These are phyloP conservation scores for Trichomonascaceae sp. DNA, from an alignment of 1,139 yeast genomes.

Conservation along the genomic window DNA sequence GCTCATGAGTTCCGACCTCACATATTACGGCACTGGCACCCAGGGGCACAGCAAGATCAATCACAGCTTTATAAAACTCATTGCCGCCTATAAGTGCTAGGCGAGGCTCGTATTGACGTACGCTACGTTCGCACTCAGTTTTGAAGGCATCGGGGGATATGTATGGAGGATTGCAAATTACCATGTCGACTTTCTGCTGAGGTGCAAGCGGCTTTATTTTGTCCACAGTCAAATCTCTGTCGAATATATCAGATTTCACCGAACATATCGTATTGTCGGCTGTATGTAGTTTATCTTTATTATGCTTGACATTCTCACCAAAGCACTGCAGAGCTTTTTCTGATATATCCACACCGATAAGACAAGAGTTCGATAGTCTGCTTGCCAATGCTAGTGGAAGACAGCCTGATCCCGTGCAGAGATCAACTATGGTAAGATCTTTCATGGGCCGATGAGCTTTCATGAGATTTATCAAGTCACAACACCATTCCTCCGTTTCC, in stretches of 20 bases:
- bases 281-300: slow-evolving; percentile 21
- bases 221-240: slow-evolving; percentile 9
- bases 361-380: slow-evolving; percentile 18
- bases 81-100: slow-evolving; percentile 70
- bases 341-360: slow-evolving; percentile 59
- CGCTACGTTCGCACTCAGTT: slow-evolving; percentile 49
- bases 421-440: slow-evolving; percentile 45
- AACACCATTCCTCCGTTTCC: slow-evolving; percentile 93
- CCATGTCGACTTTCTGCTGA: slow-evolving; percentile 37
- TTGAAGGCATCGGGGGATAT: slow-evolving; percentile 48
- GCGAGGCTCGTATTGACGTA: slow-evolving; percentile 63
- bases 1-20: slow-evolving; percentile 39
- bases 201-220: background rate
- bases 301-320: slow-evolving; percentile 36
- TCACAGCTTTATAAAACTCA: slow-evolving; percentile 60
- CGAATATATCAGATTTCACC: slow-evolving; percentile 11
- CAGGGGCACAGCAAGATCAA: slow-evolving; percentile 39
- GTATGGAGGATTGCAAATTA: slow-evolving; percentile 89
- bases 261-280: background rate
- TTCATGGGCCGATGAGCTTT: slow-evolving; percentile 9
- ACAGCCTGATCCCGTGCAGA: slow-evolving; percentile 92
- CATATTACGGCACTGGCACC: slow-evolving; percentile 40
- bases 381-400: slow-evolving; percentile 49
- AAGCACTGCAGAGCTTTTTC: slow-evolving; percentile 48
- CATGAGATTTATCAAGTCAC: slow-evolving; percentile 37